Evolutionary conservation across 768 basidiomycete genomes (phyloP).

Genomic region (Amanita pseudoporphyria): DNA sequence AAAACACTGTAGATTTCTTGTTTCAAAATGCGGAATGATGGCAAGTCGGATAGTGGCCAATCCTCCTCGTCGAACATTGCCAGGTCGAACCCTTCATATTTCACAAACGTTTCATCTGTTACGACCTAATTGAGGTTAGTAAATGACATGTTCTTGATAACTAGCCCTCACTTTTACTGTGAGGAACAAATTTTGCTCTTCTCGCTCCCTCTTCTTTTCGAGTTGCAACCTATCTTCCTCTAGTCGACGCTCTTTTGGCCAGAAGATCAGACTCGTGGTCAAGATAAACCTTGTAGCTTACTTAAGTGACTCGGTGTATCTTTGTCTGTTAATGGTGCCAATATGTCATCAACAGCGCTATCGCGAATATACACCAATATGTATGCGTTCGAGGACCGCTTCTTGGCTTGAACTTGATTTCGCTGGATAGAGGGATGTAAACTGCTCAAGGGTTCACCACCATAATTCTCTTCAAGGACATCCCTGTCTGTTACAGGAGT

Average conservation of each 20-base stretch:
- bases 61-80: slow-evolving; percentile 98
- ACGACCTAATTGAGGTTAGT: slow-evolving; percentile 50
- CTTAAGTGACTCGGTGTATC: slow-evolving; percentile 95
- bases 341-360: slow-evolving; percentile 67
- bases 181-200: slow-evolving; percentile 96
- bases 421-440: slow-evolving; percentile 67
- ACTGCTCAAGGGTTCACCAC: slow-evolving; percentile 83
- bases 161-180: slow-evolving; percentile 72
- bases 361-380: slow-evolving; percentile 99
- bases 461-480: slow-evolving; percentile 97
- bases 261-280: neutral
- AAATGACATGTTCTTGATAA: neutral
- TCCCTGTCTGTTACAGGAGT: slow-evolving; percentile 98
- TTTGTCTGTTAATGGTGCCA: slow-evolving; percentile 83
- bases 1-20: slow-evolving; percentile 87
- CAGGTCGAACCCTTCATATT: slow-evolving; percentile 95
- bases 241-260: slow-evolving; percentile 65
- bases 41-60: slow-evolving; percentile 92
- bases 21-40: slow-evolving; percentile 92
- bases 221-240: slow-evolving; percentile 89
- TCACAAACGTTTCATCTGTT: slow-evolving; percentile 90
- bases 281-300: slow-evolving; percentile 30
- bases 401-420: slow-evolving; percentile 89
- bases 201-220: slow-evolving; percentile 92
- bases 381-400: slow-evolving; percentile 98